phyloP scores from a whole-genome alignment of 257 asterid genomes.

The Rehmannia glutinosa region DNA sequence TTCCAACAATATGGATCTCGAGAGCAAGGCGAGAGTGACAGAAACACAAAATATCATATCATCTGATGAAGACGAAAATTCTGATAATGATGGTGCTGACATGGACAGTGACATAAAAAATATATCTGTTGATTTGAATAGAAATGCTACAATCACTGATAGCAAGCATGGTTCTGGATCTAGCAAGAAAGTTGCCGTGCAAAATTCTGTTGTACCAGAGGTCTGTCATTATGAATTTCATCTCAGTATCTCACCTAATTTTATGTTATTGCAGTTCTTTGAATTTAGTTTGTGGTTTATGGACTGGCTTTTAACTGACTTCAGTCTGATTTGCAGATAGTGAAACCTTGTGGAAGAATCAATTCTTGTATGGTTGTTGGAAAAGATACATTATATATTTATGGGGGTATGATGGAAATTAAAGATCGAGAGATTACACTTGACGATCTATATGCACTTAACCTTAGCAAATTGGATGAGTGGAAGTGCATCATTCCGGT shows the following conservation, averaged over 20 bases:
- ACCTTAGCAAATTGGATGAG: conserved; percentile 93
- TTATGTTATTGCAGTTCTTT: conserved; percentile 3
- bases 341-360: conserved; percentile 95
- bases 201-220: conserved; percentile 67
- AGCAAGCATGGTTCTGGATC: conserved; percentile 35
- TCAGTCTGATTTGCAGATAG: conserved; percentile 50
- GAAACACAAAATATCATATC: conserved; percentile 30
- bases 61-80: conserved; percentile 49
- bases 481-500: conserved; percentile 95
- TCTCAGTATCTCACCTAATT: background rate
- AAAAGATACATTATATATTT: conserved; percentile 79
- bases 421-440: conserved; percentile 91
- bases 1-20: conserved; percentile 30
- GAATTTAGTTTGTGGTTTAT: background rate
- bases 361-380: conserved; percentile 87
- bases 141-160: conserved; percentile 35
- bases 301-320: conserved; percentile 11
- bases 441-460: conserved; percentile 82
- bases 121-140: conserved; percentile 52
- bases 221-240: conserved; percentile 34
- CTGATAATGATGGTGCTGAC: conserved; percentile 45
- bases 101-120: conserved; percentile 41
- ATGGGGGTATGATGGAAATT: conserved; percentile 96
- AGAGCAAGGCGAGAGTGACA: conserved; percentile 29
- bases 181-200: conserved; percentile 47